A percentile compares a stretch with the other conserved stretches of the same genome.
phyloP scores from a whole-genome alignment of 202 grass and related monocot genomes.

The Dendrocalamus latiflorus region DNA sequence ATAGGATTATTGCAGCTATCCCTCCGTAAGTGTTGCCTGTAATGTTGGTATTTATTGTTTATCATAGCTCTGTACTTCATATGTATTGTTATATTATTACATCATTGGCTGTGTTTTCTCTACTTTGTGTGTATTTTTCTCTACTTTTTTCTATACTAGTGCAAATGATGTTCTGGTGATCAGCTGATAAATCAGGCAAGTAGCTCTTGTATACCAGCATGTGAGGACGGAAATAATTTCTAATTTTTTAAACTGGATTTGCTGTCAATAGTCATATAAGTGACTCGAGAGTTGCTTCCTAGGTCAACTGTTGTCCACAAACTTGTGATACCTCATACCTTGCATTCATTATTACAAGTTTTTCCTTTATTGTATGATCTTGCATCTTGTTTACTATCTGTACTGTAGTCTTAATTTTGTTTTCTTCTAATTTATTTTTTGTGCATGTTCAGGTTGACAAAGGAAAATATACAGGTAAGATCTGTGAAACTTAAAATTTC shows the following conservation, averaged over 20 bases:
- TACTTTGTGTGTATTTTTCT: not conserved
- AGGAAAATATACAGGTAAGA: slow-evolving; percentile 89
- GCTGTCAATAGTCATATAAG: not conserved
- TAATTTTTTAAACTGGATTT: not conserved
- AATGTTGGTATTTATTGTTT: not conserved
- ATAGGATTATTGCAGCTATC: slow-evolving; percentile 69
- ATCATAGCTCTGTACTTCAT: not conserved
- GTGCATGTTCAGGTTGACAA: slow-evolving; percentile 64
- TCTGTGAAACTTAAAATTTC: slow-evolving; percentile 9
- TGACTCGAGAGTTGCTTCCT: not conserved
- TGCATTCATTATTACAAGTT: not conserved
- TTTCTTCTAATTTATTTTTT: slow-evolving; percentile 42
- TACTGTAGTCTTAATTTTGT: not conserved
- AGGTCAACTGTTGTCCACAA: not conserved
- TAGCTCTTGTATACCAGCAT: not conserved
- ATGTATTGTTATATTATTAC: not conserved
- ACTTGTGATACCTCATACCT: not conserved
- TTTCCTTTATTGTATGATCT: not conserved
- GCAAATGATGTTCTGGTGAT: not conserved
- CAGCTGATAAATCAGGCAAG: not conserved
- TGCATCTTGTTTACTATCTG: not conserved
- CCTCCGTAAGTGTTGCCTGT: slow-evolving; percentile 53
- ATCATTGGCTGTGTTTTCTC: not conserved
- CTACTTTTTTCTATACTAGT: not conserved
- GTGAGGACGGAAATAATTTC: not conserved